Evolutionary conservation across 192 early-diverging fungal genomes (phyloP), one percentile per base, ranked within the genome.

Genomic region (Ramicandelaber brevisporus): DNA sequence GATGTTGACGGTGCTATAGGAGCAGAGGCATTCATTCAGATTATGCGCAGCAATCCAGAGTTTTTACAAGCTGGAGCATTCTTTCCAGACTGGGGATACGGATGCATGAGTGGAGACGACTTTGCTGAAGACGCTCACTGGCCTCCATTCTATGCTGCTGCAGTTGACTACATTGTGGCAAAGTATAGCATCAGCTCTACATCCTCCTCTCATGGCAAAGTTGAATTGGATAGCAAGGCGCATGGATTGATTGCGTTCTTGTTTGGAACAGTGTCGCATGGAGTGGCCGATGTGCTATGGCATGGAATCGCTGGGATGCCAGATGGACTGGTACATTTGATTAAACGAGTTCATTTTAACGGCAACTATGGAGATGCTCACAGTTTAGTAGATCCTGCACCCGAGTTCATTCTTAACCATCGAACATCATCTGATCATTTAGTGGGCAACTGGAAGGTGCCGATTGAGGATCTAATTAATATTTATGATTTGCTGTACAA

Each of bases 81-180:
- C 18, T 57, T 57, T 19, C 54, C 54, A 0, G 54, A 57, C 38
- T 57, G 54, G 54, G 54, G 54, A 24, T 57, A 57, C 36, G 54
- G 54, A 3, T 57, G 54, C 29, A 26, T 57, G 31, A 44, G 43
- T 2, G 47, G 41, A 40, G 54, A 57, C 32, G 49, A 50, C 0
- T 41, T 30, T 25, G 48, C 54, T 2, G 54, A 57, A 29, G 44
- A 40, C 0, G 54, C 54, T 6, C 54, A 57, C 36, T 57, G 54
- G 54, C 38, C 45, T 26, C 54, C 49, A 31, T 57, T 57, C 24
- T 40, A 51, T 6, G 49, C 41, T 24, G 21, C 41, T 26, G 54
- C 44, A 0, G 23, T 47, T 9, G 14, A 14, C 6, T 26, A 48
- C 23, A 29, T 48, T 7, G 34, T 33, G 12, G 12, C 12, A 0